Percentiles rank a stretch among this genome's conserved stretches.
These are phyloP conservation scores for Mycena maculata DNA, from an alignment of 768 basidiomycete species.

Conservation along the genomic window DNA sequence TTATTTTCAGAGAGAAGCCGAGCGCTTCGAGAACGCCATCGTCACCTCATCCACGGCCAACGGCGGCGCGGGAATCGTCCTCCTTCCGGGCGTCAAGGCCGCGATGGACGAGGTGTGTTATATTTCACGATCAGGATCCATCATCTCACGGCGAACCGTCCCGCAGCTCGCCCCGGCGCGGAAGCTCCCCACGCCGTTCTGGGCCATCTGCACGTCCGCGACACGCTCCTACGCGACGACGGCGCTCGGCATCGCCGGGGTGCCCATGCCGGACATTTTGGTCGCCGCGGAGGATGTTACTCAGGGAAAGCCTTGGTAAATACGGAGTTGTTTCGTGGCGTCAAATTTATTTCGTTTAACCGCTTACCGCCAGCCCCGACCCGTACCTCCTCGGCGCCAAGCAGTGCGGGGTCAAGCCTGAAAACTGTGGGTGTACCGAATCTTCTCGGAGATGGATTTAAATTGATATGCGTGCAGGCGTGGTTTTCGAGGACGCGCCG, in stretches of 20 bases:
- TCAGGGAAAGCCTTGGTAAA: slow-evolving; percentile 83
- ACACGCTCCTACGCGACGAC: slow-evolving; percentile 79
- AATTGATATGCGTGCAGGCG: slow-evolving; percentile 54
- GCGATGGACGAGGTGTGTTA: slow-evolving; percentile 68
- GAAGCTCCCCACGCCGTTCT: slow-evolving; percentile 68
- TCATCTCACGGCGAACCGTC: not conserved
- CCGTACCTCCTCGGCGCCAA: slow-evolving; percentile 91
- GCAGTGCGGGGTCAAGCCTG: slow-evolving; percentile 70
- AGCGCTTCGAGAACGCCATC: slow-evolving; percentile 85
- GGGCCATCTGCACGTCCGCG: slow-evolving; percentile 92
- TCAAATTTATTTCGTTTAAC: not conserved
- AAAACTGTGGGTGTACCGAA: slow-evolving; percentile 62
- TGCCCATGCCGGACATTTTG: slow-evolving; percentile 79
- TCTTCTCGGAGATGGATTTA: not conserved
- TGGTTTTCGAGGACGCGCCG: slow-evolving; percentile 95
- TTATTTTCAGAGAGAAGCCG: slow-evolving; percentile 67
- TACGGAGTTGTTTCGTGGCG: not conserved
- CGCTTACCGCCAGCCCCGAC: slow-evolving; percentile 68
- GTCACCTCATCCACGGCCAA: slow-evolving; percentile 66
- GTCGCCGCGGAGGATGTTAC: slow-evolving; percentile 87
- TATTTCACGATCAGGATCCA: not conserved
- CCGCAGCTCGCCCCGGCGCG: slow-evolving; percentile 51
- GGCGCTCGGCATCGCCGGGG: slow-evolving; percentile 73
- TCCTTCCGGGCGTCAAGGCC: slow-evolving; percentile 76
- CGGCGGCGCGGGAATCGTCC: slow-evolving; percentile 71